A percentile compares a stretch with the other conserved stretches of the same genome.
phyloP scores from a whole-genome alignment of 106 monocot genomes.

The Phalaenopsis aphrodite region DNA sequence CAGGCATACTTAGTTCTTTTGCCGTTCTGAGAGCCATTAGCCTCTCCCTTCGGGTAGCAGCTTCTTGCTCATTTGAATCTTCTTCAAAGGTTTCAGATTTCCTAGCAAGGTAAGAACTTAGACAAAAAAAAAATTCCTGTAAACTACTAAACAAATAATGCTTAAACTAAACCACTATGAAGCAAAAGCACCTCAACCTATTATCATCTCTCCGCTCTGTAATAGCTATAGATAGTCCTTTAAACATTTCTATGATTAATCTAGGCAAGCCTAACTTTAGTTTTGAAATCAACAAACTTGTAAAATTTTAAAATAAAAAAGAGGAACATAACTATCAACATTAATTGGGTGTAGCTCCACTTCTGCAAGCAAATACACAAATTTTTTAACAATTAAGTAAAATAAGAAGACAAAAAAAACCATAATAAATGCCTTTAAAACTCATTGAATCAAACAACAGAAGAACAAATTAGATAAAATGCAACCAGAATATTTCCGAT shows the following conservation, averaged over 20 bases:
- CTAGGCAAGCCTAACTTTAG: neutral
- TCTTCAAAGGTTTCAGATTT: neutral
- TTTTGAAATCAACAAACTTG: neutral
- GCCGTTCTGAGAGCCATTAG: slow-evolving; percentile 1
- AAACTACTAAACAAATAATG: neutral
- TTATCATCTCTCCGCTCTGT: neutral
- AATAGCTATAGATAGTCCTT: neutral
- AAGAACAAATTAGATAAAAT: slow-evolving; percentile 1
- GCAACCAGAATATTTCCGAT: neutral
- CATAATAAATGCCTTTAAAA: neutral
- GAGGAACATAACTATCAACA: neutral
- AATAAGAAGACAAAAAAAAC: neutral
- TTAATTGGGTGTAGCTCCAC: too few relatives aligned
- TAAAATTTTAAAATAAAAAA: neutral
- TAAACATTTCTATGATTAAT: neutral
- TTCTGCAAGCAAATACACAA: too few relatives aligned
- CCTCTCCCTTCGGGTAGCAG: neutral
- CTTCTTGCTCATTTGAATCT: neutral
- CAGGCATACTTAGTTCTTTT: slow-evolving; percentile 1
- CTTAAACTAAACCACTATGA: neutral
- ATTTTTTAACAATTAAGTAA: neutral
- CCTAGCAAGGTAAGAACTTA: neutral
- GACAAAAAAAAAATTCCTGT: neutral
- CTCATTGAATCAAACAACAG: neutral
- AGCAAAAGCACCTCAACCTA: neutral